These are phyloP conservation scores for Verticillium klebahnii DNA, from an alignment of 2,329 filamentous ascomycete species.

Conservation along the genomic window DNA sequence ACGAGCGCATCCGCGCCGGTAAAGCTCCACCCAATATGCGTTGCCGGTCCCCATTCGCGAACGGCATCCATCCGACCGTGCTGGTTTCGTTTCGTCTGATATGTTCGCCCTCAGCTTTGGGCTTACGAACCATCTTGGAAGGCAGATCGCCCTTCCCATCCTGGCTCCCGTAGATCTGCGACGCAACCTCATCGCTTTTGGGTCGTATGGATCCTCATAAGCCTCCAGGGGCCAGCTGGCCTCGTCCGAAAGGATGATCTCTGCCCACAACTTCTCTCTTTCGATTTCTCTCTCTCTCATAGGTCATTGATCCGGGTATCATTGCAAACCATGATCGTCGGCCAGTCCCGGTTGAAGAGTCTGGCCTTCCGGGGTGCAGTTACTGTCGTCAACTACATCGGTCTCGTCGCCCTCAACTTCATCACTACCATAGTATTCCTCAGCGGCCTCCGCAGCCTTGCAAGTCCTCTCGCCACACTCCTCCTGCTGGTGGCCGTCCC, in stretches of 20 bases:
- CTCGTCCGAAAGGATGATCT: neutral
- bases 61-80: neutral
- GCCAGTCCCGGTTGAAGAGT: neutral
- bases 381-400: conserved; percentile 10
- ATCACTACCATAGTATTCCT: conserved; percentile 14
- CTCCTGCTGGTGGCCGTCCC: conserved; percentile 18
- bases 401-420: conserved; percentile 13
- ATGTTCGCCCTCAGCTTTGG: neutral
- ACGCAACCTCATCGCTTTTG: neutral
- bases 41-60: neutral
- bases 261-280: neutral
- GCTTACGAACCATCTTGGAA: neutral
- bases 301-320: neutral
- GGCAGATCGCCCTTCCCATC: neutral
- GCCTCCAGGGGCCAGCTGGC: neutral
- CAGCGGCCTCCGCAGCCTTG: conserved; percentile 15
- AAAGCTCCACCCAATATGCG: neutral
- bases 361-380: conserved; percentile 7
- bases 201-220: neutral
- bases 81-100: conserved; percentile 1
- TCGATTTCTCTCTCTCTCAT: neutral
- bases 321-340: neutral
- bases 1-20: neutral
- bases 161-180: neutral
- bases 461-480: conserved; percentile 17